A percentile compares a stretch with the other conserved stretches of the same genome.
Evolutionary conservation across 129 eudicot species (phyloP).

Genomic region (Pseudognaphalium luteoalbum): DNA sequence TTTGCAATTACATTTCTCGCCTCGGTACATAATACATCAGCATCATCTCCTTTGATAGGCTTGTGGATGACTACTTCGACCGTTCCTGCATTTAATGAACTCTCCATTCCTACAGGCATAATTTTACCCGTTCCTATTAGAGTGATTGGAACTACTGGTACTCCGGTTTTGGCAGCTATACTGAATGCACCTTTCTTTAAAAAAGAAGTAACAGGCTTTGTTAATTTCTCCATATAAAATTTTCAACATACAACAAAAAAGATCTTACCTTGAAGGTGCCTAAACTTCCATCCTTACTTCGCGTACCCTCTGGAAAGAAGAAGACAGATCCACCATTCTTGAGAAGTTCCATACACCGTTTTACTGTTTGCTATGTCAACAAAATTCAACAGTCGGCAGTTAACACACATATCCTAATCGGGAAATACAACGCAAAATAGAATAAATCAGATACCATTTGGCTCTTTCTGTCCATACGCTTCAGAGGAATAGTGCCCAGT

Average conservation of each 20-base stretch:
- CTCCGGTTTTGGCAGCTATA: slow-evolving; percentile 83
- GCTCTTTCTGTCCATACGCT: slow-evolving; percentile 93
- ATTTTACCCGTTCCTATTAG: slow-evolving; percentile 85
- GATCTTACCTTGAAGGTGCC: slow-evolving; percentile 78
- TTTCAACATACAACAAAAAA: not conserved
- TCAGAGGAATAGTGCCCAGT: slow-evolving; percentile 77
- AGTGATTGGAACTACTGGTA: slow-evolving; percentile 84
- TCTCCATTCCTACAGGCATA: slow-evolving; percentile 90
- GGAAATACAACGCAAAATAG: not conserved
- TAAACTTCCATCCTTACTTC: slow-evolving; percentile 76
- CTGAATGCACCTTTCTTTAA: slow-evolving; percentile 98
- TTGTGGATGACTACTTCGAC: slow-evolving; percentile 79
- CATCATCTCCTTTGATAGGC: slow-evolving; percentile 55
- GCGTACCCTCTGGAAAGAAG: slow-evolving; percentile 97
- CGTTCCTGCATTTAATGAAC: slow-evolving; percentile 55
- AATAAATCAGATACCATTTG: slow-evolving; percentile 59
- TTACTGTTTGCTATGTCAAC: slow-evolving; percentile 67
- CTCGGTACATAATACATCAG: slow-evolving; percentile 58
- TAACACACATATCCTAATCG: not conserved
- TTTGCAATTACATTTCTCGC: slow-evolving; percentile 62
- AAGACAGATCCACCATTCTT: slow-evolving; percentile 93
- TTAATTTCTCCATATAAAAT: not conserved
- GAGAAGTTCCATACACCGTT: slow-evolving; percentile 76
- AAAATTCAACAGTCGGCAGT: slow-evolving; percentile 2
- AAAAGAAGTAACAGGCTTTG: not conserved